Percentiles rank a stretch among this genome's conserved stretches.
Conservation (phyloP, 768 basidiomycete genomes). For the Clitopilus passeckerianus region DNA sequence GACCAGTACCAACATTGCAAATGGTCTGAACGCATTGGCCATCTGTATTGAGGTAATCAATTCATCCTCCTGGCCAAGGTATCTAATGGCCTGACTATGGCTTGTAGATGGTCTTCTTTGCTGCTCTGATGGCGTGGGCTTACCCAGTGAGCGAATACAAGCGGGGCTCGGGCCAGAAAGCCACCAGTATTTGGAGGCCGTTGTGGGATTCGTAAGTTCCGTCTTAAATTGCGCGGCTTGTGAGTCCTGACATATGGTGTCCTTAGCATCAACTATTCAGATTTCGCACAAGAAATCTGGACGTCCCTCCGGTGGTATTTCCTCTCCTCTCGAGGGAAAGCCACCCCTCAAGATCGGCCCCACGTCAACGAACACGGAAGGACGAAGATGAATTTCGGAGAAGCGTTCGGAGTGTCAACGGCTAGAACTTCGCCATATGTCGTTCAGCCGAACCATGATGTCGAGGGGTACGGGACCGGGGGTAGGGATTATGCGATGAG, state of each 20-base stretch:
- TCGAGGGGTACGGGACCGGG: neutral
- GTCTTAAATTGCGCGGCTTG: conserved; percentile 14
- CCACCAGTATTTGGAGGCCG: conserved; percentile 63
- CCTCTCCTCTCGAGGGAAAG: conserved; percentile 25
- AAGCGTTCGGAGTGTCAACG: conserved; percentile 32
- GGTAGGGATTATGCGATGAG: neutral
- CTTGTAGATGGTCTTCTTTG: conserved; percentile 78
- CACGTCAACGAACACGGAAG: conserved; percentile 7
- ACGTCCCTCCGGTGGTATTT: conserved; percentile 61
- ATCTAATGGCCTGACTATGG: neutral
- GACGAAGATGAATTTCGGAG: conserved; percentile 21
- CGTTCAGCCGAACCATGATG: neutral
- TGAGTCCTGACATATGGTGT: neutral
- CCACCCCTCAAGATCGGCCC: conserved; percentile 15
- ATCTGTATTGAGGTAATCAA: conserved; percentile 74
- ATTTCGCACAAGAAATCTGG: conserved; percentile 63
- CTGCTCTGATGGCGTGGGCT: conserved; percentile 78
- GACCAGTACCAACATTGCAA: conserved; percentile 79
- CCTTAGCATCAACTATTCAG: conserved; percentile 34
- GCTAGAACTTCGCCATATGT: neutral
- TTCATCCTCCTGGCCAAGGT: neutral
- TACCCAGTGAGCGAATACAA: conserved; percentile 70
- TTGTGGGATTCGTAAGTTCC: conserved; percentile 61
- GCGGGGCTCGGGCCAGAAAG: conserved; percentile 26
- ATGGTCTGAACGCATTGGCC: conserved; percentile 78